Evolutionary conservation across 1,139 yeast species (phyloP).

Genomic region (Wickerhamiella infanticola): DNA sequence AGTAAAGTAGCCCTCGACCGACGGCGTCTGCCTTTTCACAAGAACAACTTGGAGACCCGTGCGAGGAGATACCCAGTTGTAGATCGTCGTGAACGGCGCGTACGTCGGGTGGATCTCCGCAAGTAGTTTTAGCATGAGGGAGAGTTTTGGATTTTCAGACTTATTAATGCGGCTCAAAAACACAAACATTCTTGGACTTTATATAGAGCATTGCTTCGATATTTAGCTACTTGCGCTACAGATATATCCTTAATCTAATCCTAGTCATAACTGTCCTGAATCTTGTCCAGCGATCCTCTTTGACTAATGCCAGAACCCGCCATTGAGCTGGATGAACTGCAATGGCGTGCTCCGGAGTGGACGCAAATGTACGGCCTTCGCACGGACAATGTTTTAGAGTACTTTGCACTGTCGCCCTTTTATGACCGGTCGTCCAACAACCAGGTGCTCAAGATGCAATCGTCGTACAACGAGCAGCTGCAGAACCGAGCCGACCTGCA

Average conservation of each 20-base stretch:
- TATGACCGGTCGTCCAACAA: constrained; percentile 88
- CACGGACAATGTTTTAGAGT: constrained; percentile 81
- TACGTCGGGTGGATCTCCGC: constrained; percentile 18
- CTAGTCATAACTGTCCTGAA: no score
- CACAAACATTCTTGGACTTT: no score
- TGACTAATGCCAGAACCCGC: background rate
- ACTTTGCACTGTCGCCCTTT: constrained; percentile 86
- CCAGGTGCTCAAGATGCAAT: constrained; percentile 90
- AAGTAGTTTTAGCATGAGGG: constrained; percentile 13
- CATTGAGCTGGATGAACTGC: constrained; percentile 57
- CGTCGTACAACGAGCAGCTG: constrained; percentile 61
- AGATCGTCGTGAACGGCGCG: constrained; percentile 24
- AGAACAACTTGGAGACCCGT: constrained; percentile 75
- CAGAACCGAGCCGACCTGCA: constrained; percentile 26
- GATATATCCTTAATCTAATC: no score
- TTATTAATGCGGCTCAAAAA: no score
- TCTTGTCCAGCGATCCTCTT: no score
- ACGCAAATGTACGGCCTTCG: constrained; percentile 69
- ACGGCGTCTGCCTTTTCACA: constrained; percentile 69
- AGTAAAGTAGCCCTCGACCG: constrained; percentile 85
- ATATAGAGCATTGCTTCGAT: no score
- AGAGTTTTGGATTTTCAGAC: no score
- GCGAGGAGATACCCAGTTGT: constrained; percentile 55
- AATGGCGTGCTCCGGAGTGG: constrained; percentile 98
- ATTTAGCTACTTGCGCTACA: no score